Evolutionary conservation across 495 filamentous ascomycete genomes (phyloP), one percentile per base, ranked within the genome.

Genomic region (Parathielavia appendiculata): DNA sequence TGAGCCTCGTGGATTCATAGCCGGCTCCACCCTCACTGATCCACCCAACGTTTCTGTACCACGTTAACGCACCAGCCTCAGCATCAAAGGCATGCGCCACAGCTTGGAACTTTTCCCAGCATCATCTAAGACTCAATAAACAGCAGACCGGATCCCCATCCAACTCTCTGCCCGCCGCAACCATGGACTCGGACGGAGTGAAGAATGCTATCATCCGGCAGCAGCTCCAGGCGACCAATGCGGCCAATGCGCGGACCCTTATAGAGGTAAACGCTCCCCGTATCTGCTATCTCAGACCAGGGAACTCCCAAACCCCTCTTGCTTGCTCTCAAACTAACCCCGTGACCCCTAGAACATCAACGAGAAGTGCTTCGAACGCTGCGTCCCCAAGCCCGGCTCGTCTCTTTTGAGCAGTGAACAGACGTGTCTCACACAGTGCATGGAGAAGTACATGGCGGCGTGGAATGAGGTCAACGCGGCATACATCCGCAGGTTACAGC

Each of bases 401-500:
- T 88, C 86, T 41, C 74, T 97, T 48, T 90, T 89, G 38, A 79
- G 77, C 65, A 84, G 91, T 75, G 83, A 86, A 62, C 70, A 79
- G 72, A 77, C 81, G 45, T 98, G 93, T 80, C 80, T 92, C 58
- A 87, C 86, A 8, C 75, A 79, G 59, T 98, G 93, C 78, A 93
- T 96, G 88, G 90, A 97, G 70, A 98, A 98, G 76, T 98, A 98
- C 78, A 95, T 97, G 81, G 74, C 79, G 23, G 82, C 89, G 35
- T 98, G 95, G 95, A 96, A 97, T 72, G 76, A 79, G 56, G 87
- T 95, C 57, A 90, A 85, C 72, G 69, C 80, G 58, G 78, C 85
- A 26, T 96, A 95, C 69, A 79, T 96, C 61, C 66, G 66, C 49
- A 80, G 90, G 65, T 79, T 95, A 73, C 84, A 89, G 67, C 75